phyloP scores from a whole-genome alignment of 441 rosid species.

The Aleurites moluccanus region DNA sequence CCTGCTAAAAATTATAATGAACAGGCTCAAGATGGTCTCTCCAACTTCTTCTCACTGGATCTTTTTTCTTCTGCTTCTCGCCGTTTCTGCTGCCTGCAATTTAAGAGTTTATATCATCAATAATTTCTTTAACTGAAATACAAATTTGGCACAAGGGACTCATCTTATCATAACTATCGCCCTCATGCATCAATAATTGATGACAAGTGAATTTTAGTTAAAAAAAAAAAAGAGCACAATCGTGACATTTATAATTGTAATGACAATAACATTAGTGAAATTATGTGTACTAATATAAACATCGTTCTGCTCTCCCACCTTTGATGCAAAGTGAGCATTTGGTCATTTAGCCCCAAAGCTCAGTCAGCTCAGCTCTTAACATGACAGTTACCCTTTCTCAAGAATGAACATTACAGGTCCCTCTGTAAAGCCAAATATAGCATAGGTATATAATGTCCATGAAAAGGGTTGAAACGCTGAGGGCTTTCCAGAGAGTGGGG shows the following conservation, averaged over 20 bases:
- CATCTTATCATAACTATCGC: neutral
- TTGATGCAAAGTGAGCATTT: neutral
- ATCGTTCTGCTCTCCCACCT: neutral
- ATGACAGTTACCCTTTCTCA: neutral
- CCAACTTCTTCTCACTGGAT: slow-evolving; percentile 69
- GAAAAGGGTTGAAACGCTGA: neutral
- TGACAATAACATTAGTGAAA: neutral
- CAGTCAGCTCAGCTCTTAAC: neutral
- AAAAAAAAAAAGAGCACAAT: neutral
- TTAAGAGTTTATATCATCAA: slow-evolving; percentile 10
- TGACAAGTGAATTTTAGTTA: neutral
- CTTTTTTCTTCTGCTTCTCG: slow-evolving; percentile 80
- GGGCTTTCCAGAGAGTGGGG: neutral
- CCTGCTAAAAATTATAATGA: neutral
- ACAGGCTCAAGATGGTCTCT: slow-evolving; percentile 61
- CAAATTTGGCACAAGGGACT: neutral
- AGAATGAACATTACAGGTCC: neutral
- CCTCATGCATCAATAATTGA: neutral
- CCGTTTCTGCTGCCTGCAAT: slow-evolving; percentile 78
- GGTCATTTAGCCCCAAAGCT: neutral
- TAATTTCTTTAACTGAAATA: neutral
- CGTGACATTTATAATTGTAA: neutral
- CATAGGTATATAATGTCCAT: neutral
- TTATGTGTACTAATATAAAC: neutral
- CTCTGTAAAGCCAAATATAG: too few species aligned